Base-by-base conservation (phyloP, 495 filamentous ascomycete species). In the Tuber brumale region DNA sequence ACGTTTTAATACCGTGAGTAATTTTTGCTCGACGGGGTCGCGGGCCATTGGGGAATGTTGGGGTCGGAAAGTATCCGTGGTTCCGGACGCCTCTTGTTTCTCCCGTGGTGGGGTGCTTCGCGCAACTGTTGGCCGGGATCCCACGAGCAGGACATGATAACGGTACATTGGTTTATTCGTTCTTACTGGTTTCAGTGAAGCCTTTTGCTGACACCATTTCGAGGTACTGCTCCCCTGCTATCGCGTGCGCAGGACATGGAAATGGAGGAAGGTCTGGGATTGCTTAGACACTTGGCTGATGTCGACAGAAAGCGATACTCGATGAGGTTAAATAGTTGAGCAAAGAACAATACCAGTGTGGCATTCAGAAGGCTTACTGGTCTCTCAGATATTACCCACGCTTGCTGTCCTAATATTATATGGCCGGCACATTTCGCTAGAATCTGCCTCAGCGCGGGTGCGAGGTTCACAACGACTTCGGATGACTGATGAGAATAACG, bases 1-100 rank as follows among this genome's bases (percentile, higher is more conserved):
- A 99, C n/a, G 98, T 82, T 97, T 98, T 86, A 99, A 99, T 76
- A 95, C 98, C 83, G 95, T 95, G 2, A 95, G 98, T 75, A 99
- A 99, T n/a, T 83, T 98, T 99, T 84, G 95, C 95, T 3, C 95
- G 95, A 18, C 86, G 85, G 23, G 95, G 97, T 82, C 98, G 95
- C 95, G 95, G 98, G 82, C 94, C 93, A 1, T 95, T 89, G 85
- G 95, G 95, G 7, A 91, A 95, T 76, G 87, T 89, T 57, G 94
- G 95, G 37, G 94, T 97, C 6, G 89, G 94, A 79, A 89, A 94
- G 72, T 87, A 97, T 42, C 93, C 95, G 81, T 89, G 89, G 37
- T 99, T 97, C 84, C 90, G 95, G 75, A 89, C 93, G 57, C 93
- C 97, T 79, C 94, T 95, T 0, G 97, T 83, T 99, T 99, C 84